Evolutionary conservation across 441 rosid species (phyloP).

Genomic region (Rhodomyrtus psidioides): DNA sequence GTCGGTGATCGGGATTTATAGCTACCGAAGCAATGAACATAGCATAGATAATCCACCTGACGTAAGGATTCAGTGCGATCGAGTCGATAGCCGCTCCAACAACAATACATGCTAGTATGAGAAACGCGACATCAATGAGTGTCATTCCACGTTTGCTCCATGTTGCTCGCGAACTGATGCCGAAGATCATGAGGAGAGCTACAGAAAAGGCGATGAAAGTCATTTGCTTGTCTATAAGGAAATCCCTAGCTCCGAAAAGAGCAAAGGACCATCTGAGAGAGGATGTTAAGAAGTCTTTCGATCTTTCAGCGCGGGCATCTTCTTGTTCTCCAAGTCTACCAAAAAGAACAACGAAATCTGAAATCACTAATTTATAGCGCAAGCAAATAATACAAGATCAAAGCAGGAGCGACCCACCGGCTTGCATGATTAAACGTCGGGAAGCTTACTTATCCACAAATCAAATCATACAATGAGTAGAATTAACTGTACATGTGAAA

Average conservation of each 20-base stretch:
- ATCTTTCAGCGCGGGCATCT: too few species aligned
- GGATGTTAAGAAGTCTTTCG: too few species aligned
- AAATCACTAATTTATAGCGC: too few species aligned
- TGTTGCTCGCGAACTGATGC: rapidly evolving
- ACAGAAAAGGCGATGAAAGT: too few species aligned
- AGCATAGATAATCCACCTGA: background rate
- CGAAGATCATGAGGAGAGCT: too few species aligned
- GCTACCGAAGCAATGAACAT: background rate
- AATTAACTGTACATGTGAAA: background rate
- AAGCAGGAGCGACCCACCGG: background rate
- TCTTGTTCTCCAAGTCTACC: too few species aligned
- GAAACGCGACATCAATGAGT: rapidly evolving
- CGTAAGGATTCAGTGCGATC: background rate
- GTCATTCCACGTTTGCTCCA: background rate
- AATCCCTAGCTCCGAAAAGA: too few species aligned
- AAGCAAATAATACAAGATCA: too few species aligned
- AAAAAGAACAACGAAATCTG: too few species aligned
- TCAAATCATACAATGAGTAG: background rate
- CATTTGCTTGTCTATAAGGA: too few species aligned
- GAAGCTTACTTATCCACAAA: background rate
- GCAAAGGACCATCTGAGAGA: too few species aligned
- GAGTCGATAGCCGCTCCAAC: background rate
- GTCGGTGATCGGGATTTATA: background rate
- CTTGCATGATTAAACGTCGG: background rate
- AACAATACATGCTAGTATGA: rapidly evolving